Conservation (phyloP, 73 alveolate species). For the Tetrahymena elliotti region DNA sequence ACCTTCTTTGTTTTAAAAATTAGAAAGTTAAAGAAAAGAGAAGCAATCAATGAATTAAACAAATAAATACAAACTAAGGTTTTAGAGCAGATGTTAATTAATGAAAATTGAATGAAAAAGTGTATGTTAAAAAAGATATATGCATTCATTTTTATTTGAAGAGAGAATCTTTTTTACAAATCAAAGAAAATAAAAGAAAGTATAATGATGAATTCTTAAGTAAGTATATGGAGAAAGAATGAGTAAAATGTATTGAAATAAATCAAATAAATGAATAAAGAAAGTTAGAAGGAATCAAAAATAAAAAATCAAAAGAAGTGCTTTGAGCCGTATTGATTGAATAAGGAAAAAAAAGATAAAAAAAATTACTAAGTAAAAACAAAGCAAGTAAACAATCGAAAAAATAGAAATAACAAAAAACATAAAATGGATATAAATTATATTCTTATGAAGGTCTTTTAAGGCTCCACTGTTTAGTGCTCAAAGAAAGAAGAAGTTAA, state of each 20-base stretch:
- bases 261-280: not conserved
- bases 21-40: not conserved
- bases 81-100: no score
- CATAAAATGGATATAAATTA: not conserved
- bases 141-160: not conserved
- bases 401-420: not conserved
- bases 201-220: no score
- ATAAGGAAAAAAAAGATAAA: not conserved
- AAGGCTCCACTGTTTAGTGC: not conserved
- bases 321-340: not conserved
- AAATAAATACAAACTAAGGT: no score
- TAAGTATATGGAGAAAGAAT: not conserved
- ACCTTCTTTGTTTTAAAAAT: not conserved
- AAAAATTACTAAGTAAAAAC: not conserved
- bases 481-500: conserved; percentile 33
- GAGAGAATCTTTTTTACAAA: not conserved
- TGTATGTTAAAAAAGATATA: not conserved
- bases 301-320: not conserved
- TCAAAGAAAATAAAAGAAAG: not conserved
- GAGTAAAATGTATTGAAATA: not conserved
- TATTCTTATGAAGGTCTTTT: not conserved
- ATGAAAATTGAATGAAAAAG: not conserved
- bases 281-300: not conserved
- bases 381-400: not conserved
- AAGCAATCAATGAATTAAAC: not conserved